Evolutionary conservation across 768 basidiomycete genomes (phyloP).

Genomic region (Lentinula sp.): DNA sequence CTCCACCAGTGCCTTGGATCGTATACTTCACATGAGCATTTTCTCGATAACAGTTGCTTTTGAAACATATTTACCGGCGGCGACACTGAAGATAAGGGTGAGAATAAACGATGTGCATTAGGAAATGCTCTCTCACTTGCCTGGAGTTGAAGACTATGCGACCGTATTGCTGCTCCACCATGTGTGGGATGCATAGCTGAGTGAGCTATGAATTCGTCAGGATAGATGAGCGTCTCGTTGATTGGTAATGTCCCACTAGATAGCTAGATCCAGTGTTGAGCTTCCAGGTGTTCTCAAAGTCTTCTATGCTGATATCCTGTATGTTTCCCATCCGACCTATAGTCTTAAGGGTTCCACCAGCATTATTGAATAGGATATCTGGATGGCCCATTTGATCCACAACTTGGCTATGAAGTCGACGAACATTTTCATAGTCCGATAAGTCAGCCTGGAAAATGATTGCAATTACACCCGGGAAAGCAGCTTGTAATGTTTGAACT

Average conservation of each 20-base stretch:
- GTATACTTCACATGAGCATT: neutral
- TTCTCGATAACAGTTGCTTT: neutral
- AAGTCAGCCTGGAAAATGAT: slow-evolving; percentile 43
- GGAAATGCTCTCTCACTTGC: slow-evolving; percentile 15
- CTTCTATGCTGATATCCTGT: slow-evolving; percentile 28
- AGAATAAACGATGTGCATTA: neutral
- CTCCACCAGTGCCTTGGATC: slow-evolving; percentile 40
- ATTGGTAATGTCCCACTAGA: slow-evolving; percentile 25
- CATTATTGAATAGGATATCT: slow-evolving; percentile 48
- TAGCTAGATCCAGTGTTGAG: slow-evolving; percentile 40
- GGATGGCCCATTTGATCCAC: slow-evolving; percentile 38
- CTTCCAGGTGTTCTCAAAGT: slow-evolving; percentile 32
- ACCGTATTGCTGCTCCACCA: slow-evolving; percentile 43
- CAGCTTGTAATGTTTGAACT: slow-evolving; percentile 25
- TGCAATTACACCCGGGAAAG: slow-evolving; percentile 26
- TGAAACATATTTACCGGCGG: slow-evolving; percentile 27
- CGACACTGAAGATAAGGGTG: slow-evolving; percentile 27
- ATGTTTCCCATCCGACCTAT: slow-evolving; percentile 43
- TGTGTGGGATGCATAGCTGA: slow-evolving; percentile 43
- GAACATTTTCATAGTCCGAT: slow-evolving; percentile 36
- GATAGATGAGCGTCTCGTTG: neutral
- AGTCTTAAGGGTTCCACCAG: slow-evolving; percentile 32
- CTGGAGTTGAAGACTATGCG: slow-evolving; percentile 48
- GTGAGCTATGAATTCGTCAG: slow-evolving; percentile 29
- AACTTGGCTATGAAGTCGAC: slow-evolving; percentile 35